Evolutionary conservation across 2,329 filamentous ascomycete species (phyloP).

Genomic region (Aurifilum marmelostoma): DNA sequence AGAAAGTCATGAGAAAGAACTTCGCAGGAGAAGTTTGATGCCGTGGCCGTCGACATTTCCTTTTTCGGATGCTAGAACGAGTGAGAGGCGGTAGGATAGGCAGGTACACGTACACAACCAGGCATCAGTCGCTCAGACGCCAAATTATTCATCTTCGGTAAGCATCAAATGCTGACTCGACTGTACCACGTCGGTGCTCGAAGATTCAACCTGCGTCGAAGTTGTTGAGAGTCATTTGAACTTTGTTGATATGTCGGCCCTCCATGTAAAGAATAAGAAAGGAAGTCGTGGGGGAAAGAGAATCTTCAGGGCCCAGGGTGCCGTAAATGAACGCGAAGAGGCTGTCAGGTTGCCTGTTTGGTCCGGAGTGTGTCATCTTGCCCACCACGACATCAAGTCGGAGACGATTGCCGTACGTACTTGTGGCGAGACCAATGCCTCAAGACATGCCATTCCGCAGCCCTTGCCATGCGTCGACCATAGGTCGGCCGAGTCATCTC

Average conservation of each 20-base stretch:
- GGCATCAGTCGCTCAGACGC: conserved; percentile 19
- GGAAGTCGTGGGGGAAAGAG: no score
- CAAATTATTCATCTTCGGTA: neutral
- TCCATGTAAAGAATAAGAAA: neutral
- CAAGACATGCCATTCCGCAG: neutral
- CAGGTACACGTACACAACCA: conserved; percentile 29
- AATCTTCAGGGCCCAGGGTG: neutral
- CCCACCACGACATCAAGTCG: conserved; percentile 29
- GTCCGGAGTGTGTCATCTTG: conserved; percentile 30
- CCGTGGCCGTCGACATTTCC: neutral
- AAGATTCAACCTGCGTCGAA: neutral
- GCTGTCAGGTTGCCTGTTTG: conserved; percentile 26
- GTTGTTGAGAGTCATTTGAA: neutral
- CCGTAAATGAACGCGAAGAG: neutral
- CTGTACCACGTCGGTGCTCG: neutral
- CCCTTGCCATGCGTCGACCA: conserved; percentile 10
- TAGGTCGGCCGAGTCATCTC: neutral
- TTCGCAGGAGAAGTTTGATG: neutral
- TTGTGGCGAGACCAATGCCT: conserved; percentile 28
- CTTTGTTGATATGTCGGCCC: neutral
- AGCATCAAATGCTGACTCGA: neutral
- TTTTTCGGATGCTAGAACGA: conserved; percentile 11
- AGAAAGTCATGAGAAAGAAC: neutral
- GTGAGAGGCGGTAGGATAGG: conserved; percentile 22
- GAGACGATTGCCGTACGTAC: conserved; percentile 29